phyloP scores from a whole-genome alignment of 2,329 filamentous ascomycete genomes.

The Aspergillus proliferans region DNA sequence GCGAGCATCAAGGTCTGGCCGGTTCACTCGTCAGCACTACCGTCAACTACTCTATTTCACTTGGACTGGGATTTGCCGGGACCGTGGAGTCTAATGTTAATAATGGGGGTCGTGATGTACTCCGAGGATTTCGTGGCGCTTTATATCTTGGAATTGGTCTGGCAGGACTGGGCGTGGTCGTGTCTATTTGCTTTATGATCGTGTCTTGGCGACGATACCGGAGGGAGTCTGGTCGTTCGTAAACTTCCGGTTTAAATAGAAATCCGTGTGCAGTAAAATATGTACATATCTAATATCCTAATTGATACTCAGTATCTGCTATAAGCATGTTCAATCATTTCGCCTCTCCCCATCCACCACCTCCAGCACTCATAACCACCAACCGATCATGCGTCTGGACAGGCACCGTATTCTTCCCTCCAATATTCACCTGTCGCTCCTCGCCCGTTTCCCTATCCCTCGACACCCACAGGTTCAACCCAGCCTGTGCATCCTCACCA shows the following conservation, averaged over 20 bases:
- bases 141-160: conserved; percentile 35
- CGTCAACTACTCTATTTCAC: conserved; percentile 63
- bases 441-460: conserved; percentile 55
- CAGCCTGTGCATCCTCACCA: conserved; percentile 70
- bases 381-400: conserved; percentile 57
- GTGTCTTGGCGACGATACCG: conserved; percentile 8
- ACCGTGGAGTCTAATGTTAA: conserved; percentile 53
- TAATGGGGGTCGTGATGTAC: conserved; percentile 25
- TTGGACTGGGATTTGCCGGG: conserved; percentile 61
- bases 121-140: conserved; percentile 36
- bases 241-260: not conserved
- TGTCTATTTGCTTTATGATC: conserved; percentile 13
- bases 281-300: not conserved
- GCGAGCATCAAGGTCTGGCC: conserved; percentile 47
- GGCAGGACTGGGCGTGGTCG: conserved; percentile 17
- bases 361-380: conserved; percentile 53
- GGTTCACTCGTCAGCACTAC: conserved; percentile 57
- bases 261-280: not conserved
- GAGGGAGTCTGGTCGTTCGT: not conserved
- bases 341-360: conserved; percentile 37
- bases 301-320: not conserved
- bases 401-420: conserved; percentile 57
- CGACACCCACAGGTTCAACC: conserved; percentile 81
- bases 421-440: conserved; percentile 52
- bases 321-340: conserved; percentile 6